A percentile compares a stretch with the other conserved stretches of the same genome.
These are phyloP conservation scores for Eucalyptus globulus DNA, from an alignment of 345 rosid genomes.

Conservation along the genomic window DNA sequence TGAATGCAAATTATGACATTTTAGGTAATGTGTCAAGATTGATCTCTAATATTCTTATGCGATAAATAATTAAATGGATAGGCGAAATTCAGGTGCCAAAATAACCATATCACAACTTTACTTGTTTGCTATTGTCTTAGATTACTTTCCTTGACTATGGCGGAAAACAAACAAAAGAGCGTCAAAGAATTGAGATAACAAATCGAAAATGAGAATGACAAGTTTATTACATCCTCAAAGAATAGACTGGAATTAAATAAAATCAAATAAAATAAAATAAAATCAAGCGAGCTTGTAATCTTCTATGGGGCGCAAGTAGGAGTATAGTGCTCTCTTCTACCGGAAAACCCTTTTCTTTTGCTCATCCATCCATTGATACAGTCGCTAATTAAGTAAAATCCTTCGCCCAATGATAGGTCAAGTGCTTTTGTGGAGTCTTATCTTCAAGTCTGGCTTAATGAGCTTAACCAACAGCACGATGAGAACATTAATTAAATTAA, in stretches of 20 bases:
- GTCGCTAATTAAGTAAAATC: background rate
- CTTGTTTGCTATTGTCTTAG: background rate
- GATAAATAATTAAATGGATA: background rate
- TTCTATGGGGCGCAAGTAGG: background rate
- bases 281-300: background rate
- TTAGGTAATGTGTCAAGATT: too few species aligned
- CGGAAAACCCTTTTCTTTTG: background rate
- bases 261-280: too few species aligned
- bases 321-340: background rate
- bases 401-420: background rate
- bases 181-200: background rate
- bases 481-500: background rate
- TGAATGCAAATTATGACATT: too few species aligned
- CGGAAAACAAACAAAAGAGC: background rate
- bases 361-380: background rate
- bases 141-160: background rate
- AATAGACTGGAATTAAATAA: background rate
- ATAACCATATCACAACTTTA: background rate
- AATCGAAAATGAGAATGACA: background rate
- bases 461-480: background rate
- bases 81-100: background rate
- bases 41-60: background rate
- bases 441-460: background rate
- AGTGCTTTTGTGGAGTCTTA: background rate
- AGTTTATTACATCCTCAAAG: background rate